Evolutionary conservation across 2,329 filamentous ascomycete genomes (phyloP).

Genomic region (Microsporum canis): DNA sequence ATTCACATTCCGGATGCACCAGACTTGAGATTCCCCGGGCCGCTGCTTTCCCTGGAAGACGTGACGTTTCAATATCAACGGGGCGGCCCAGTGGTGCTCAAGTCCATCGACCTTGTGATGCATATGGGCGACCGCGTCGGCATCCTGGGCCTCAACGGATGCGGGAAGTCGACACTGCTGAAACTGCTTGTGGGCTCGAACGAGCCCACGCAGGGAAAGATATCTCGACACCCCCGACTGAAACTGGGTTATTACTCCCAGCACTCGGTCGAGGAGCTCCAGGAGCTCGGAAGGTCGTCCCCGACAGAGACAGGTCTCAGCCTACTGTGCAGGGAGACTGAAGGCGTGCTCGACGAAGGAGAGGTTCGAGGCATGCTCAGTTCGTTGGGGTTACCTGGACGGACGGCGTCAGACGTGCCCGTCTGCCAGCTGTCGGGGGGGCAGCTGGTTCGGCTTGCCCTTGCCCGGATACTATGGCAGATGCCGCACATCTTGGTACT

Average conservation of each 20-base stretch:
- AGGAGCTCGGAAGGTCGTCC: constrained; percentile 42
- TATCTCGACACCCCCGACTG: constrained; percentile 56
- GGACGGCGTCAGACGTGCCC: constrained; percentile 61
- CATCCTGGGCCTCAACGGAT: constrained; percentile 66
- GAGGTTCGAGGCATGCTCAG: constrained; percentile 56
- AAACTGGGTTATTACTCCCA: constrained; percentile 70
- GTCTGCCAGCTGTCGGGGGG: constrained; percentile 65
- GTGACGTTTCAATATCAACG: constrained; percentile 53
- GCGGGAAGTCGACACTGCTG: constrained; percentile 70
- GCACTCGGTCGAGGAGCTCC: constrained; percentile 60
- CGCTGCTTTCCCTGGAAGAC: constrained; percentile 60
- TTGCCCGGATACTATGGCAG: constrained; percentile 58
- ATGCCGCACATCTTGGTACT: constrained; percentile 62
- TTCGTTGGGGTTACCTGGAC: constrained; percentile 58
- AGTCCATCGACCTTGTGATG: constrained; percentile 56
- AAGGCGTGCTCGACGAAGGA: constrained; percentile 50
- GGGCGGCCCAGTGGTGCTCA: constrained; percentile 40
- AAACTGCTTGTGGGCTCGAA: constrained; percentile 54
- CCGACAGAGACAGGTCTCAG: constrained; percentile 52
- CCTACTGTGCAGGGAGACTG: constrained; percentile 48
- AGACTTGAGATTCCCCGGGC: constrained; percentile 62
- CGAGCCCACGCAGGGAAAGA: constrained; percentile 49
- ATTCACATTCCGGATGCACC: constrained; percentile 51
- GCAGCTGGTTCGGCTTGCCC: constrained; percentile 56
- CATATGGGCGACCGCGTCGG: constrained; percentile 64